phyloP scores from a whole-genome alignment of 179 eudicot species.

The Gypsophila paniculata region DNA sequence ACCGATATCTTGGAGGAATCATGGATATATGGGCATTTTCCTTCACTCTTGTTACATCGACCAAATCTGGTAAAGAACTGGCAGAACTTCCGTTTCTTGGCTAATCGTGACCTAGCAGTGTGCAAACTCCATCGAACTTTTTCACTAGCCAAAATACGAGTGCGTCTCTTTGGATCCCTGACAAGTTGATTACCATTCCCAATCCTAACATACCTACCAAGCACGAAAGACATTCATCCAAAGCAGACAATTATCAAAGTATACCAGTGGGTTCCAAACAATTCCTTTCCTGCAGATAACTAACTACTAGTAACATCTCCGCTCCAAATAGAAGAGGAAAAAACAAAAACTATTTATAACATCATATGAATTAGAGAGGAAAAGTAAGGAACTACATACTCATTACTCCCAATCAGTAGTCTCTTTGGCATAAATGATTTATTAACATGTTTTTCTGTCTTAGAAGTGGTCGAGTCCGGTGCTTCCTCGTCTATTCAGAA shows the following conservation, averaged over 20 bases:
- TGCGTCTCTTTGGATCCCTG: conserved; percentile 86
- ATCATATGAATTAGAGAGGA: conserved; percentile 1
- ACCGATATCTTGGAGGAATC: conserved; percentile 78
- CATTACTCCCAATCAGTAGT: conserved; percentile 73
- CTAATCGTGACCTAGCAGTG: conserved; percentile 77
- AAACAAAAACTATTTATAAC: background rate
- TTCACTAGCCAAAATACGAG: conserved; percentile 84
- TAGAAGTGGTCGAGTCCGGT: conserved; percentile 33
- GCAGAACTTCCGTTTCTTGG: conserved; percentile 73
- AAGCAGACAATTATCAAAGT: conserved; percentile 16
- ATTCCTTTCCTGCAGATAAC: conserved; percentile 9
- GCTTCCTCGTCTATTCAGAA: conserved; percentile 48
- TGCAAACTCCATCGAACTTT: conserved; percentile 96
- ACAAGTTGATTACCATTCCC: conserved; percentile 92
- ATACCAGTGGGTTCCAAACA: background rate
- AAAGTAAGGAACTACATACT: conserved; percentile 49
- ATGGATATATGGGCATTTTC: conserved; percentile 87
- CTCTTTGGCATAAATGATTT: conserved; percentile 74
- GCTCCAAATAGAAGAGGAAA: no score
- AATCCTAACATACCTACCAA: conserved; percentile 79
- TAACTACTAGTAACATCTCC: conserved; percentile 4
- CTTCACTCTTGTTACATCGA: conserved; percentile 83
- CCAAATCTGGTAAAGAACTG: conserved; percentile 96
- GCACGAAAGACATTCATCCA: conserved; percentile 20
- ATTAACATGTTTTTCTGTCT: conserved; percentile 38